Percentiles rank a stretch among this genome's conserved stretches.
phyloP scores from a whole-genome alignment of 2,329 filamentous ascomycete genomes.

The Purpureocillium takamizusanense region DNA sequence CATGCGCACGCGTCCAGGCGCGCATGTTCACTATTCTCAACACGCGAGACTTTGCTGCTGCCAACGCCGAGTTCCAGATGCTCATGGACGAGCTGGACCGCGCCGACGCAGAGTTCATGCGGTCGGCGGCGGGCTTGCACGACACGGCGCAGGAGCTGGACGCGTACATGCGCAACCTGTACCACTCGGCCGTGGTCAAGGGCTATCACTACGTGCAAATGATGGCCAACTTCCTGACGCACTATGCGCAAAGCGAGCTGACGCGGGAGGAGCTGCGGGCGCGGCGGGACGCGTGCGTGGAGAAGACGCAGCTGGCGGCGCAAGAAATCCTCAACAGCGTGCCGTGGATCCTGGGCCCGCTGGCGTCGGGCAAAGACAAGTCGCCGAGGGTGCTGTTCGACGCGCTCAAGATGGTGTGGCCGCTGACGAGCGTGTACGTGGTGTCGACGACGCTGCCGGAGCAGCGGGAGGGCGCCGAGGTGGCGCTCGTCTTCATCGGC shows the following conservation, averaged over 20 bases:
- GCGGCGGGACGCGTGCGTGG: conserved; percentile 18
- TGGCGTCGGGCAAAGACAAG: conserved; percentile 13
- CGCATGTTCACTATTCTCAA: conserved; percentile 17
- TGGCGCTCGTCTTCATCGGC: conserved; percentile 22
- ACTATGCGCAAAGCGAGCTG: conserved; percentile 15
- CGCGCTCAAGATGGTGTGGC: conserved; percentile 28
- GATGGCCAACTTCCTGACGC: conserved; percentile 25
- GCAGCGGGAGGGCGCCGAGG: conserved; percentile 17
- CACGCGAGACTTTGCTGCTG: conserved; percentile 16
- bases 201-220: conserved; percentile 21
- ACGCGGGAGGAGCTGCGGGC: conserved; percentile 14
- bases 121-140: conserved; percentile 8
- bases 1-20: conserved; percentile 16
- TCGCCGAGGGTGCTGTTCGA: conserved; percentile 25
- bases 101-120: conserved; percentile 14
- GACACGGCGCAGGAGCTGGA: conserved; percentile 9
- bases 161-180: conserved; percentile 23
- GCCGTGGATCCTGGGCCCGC: conserved; percentile 15
- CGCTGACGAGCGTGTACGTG: conserved; percentile 22
- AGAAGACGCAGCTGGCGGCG: conserved; percentile 16
- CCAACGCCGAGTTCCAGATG: conserved; percentile 15
- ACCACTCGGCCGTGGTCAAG: conserved; percentile 23
- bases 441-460: conserved; percentile 16
- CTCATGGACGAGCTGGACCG: conserved; percentile 15
- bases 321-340: conserved; percentile 18